Percentiles rank a stretch among this genome's conserved stretches.
Evolutionary conservation across 73 alveolate species (phyloP).

Genomic region (Breviolum minutum): DNA sequence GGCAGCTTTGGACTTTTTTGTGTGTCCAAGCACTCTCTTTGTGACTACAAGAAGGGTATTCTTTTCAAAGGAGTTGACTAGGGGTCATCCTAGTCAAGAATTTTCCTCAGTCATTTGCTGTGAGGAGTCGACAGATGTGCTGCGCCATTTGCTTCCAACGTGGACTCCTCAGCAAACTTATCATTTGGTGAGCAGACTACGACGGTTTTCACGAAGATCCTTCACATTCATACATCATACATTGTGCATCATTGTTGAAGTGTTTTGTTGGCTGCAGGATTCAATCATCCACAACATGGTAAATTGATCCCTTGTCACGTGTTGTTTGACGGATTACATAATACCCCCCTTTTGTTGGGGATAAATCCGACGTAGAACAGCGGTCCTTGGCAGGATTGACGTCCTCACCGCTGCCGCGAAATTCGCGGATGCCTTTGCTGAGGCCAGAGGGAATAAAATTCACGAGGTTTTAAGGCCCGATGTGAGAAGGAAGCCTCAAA

Average conservation of each 20-base stretch:
- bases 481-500: not conserved
- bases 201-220: not conserved
- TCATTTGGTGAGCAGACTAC: not conserved
- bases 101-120: too few species aligned
- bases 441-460: conserved; percentile 43
- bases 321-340: too few species aligned
- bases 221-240: not conserved
- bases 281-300: too few species aligned
- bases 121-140: conserved; percentile 71
- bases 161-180: not conserved
- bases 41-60: too few species aligned
- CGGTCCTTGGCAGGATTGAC: conserved; percentile 38
- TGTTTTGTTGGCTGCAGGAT: not conserved
- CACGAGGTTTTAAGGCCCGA: too few species aligned
- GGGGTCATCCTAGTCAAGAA: too few species aligned
- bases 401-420: conserved; percentile 55
- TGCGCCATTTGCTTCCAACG: conserved; percentile 81
- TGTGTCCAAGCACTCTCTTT: not conserved
- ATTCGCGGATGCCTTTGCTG: conserved; percentile 86
- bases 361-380: too few species aligned
- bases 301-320: too few species aligned
- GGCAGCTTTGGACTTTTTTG: too few species aligned
- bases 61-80: too few species aligned
- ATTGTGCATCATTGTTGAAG: not conserved
- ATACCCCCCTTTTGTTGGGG: too few species aligned